These are phyloP conservation scores for Cordyceps cateniannulata DNA, from an alignment of 2,329 filamentous ascomycete species.

Conservation along the genomic window DNA sequence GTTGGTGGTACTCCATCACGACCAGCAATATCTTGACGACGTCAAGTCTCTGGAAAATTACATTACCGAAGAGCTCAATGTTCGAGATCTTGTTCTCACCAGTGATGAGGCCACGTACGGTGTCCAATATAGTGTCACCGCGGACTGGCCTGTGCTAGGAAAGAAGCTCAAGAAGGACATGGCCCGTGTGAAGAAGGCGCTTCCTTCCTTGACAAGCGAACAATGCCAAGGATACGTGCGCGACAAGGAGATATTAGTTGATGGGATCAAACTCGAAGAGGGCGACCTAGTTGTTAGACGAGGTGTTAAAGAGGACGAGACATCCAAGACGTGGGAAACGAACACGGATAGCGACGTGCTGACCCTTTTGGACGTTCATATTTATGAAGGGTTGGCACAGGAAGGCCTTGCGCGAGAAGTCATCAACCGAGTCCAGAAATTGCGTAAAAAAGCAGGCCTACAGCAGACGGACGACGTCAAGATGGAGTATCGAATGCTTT, in stretches of 20 bases:
- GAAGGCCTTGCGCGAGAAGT: slow-evolving; percentile 90
- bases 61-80: slow-evolving; percentile 85
- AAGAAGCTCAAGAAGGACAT: slow-evolving; percentile 98
- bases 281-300: slow-evolving; percentile 76
- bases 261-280: slow-evolving; percentile 74
- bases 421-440: slow-evolving; percentile 83
- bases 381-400: slow-evolving; percentile 78
- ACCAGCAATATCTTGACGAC: slow-evolving; percentile 77
- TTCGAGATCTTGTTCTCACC: slow-evolving; percentile 77
- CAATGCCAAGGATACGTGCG: slow-evolving; percentile 74
- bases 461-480: slow-evolving; percentile 89
- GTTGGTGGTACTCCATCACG: slow-evolving; percentile 79
- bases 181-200: slow-evolving; percentile 81
- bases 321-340: slow-evolving; percentile 70
- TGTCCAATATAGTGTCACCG: slow-evolving; percentile 82
- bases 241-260: slow-evolving; percentile 70
- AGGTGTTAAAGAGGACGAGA: slow-evolving; percentile 65
- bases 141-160: slow-evolving; percentile 89
- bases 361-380: slow-evolving; percentile 76
- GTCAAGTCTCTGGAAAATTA: slow-evolving; percentile 81
- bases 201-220: slow-evolving; percentile 70
- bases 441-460: slow-evolving; percentile 89
- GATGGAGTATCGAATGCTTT: slow-evolving; percentile 83
- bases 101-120: slow-evolving; percentile 86
- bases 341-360: slow-evolving; percentile 88